These are phyloP conservation scores for Salvia sclarea DNA, from an alignment of 305 asterid species.

Conservation along the genomic window DNA sequence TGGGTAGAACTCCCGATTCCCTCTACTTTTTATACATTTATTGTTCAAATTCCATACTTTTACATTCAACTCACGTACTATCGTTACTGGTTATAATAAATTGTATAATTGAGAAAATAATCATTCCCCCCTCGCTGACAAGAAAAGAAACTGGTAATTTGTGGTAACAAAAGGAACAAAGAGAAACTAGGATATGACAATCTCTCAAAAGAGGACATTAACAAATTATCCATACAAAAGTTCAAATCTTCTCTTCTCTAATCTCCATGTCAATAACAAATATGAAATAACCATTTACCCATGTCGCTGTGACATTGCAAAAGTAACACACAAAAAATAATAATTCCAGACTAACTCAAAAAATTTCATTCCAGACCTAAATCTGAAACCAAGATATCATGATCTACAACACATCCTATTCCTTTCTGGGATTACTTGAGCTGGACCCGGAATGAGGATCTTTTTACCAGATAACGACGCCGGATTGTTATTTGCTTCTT, in stretches of 20 bases:
- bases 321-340: conserved; percentile 27
- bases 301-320: not conserved
- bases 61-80: too few species aligned
- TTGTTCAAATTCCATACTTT: too few species aligned
- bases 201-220: not conserved
- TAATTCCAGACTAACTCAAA: not conserved
- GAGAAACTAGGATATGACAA: not conserved
- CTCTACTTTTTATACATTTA: too few species aligned
- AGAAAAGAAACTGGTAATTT: too few species aligned
- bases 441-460: conserved; percentile 76
- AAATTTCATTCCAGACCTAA: not conserved
- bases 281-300: conserved; percentile 30
- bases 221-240: conserved; percentile 26
- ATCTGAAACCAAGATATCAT: conserved; percentile 27
- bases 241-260: not conserved
- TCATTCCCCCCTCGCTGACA: too few species aligned
- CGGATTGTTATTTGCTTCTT: conserved; percentile 56
- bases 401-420: conserved; percentile 66
- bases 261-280: conserved; percentile 33
- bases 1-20: too few species aligned
- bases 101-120: too few species aligned
- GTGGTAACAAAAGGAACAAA: too few species aligned
- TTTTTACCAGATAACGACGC: conserved; percentile 68
- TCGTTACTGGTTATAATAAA: too few species aligned
- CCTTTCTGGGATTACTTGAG: conserved; percentile 73